These are phyloP conservation scores for Dendrothele bispora DNA, from an alignment of 768 basidiomycete genomes.

Conservation along the genomic window DNA sequence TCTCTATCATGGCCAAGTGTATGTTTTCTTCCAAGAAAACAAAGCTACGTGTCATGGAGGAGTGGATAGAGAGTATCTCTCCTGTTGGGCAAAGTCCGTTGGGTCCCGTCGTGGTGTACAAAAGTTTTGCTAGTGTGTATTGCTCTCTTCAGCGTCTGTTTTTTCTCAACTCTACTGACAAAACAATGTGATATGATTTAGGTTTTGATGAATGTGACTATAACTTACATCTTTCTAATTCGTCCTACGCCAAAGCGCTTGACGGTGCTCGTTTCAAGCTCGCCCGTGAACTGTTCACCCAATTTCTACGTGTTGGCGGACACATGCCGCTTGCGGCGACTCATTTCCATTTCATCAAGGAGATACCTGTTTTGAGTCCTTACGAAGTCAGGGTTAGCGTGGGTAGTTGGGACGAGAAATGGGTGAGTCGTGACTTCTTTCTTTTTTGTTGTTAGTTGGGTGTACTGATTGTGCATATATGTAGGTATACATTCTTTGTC, in stretches of 20 bases:
- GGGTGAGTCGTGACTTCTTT: slow-evolving; percentile 34
- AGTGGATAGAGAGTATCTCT: slow-evolving; percentile 48
- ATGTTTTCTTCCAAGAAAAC: background rate
- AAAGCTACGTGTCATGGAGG: slow-evolving; percentile 21
- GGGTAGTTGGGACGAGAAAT: slow-evolving; percentile 54
- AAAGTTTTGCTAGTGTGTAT: slow-evolving; percentile 58
- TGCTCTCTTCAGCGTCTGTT: background rate
- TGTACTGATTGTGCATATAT: background rate
- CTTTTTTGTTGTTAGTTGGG: background rate
- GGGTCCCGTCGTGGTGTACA: slow-evolving; percentile 37
- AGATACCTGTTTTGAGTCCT: slow-evolving; percentile 42
- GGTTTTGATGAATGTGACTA: slow-evolving; percentile 75
- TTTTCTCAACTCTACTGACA: background rate
- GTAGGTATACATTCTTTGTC: slow-evolving; percentile 45
- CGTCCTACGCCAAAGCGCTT: slow-evolving; percentile 71
- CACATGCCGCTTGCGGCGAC: slow-evolving; percentile 49
- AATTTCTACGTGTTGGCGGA: slow-evolving; percentile 42
- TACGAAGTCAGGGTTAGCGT: slow-evolving; percentile 47
- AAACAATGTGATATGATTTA: slow-evolving; percentile 19
- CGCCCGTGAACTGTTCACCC: slow-evolving; percentile 30
- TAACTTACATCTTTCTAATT: slow-evolving; percentile 77
- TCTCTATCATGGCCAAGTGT: background rate
- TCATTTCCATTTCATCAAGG: slow-evolving; percentile 49
- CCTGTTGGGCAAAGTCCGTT: slow-evolving; percentile 63
- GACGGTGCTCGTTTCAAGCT: slow-evolving; percentile 28